Evolutionary conservation across 371 early-diverging fungal genomes (phyloP).

Genomic region (Rhizopus arrhizus): DNA sequence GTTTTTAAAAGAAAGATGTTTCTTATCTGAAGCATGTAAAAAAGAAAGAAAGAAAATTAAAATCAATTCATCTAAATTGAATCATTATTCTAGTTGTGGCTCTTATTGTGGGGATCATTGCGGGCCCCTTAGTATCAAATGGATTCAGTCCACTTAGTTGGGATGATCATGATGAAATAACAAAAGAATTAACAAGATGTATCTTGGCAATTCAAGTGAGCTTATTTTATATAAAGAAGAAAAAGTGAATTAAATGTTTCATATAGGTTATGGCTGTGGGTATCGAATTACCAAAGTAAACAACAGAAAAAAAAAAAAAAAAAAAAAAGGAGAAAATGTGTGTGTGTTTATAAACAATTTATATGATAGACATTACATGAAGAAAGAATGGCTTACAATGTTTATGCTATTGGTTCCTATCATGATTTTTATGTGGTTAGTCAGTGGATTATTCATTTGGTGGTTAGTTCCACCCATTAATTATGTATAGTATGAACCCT

Average conservation of each 20-base stretch:
- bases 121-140: conserved; percentile 73
- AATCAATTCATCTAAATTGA: not conserved
- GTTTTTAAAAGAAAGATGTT: conserved; percentile 87
- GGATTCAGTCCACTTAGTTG: conserved; percentile 65
- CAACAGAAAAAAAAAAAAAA: conserved; percentile 12
- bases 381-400: conserved; percentile 69
- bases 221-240: not conserved
- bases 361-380: conserved; percentile 46
- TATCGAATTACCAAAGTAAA: conserved; percentile 75
- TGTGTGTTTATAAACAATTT: not conserved
- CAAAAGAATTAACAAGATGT: conserved; percentile 74
- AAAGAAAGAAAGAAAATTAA: not conserved
- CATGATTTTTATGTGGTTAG: conserved; percentile 87
- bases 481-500: conserved; percentile 54
- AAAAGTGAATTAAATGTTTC: conserved; percentile 10
- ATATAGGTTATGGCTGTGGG: conserved; percentile 84
- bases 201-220: conserved; percentile 79
- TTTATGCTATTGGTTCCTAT: conserved; percentile 82
- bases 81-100: conserved; percentile 67
- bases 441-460: conserved; percentile 74
- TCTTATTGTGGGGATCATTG: conserved; percentile 83
- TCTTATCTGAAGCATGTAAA: conserved; percentile 86
- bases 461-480: conserved; percentile 61
- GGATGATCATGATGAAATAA: conserved; percentile 53
- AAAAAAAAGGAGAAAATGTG: conserved; percentile 3